phyloP scores from a whole-genome alignment of 1,284 basidiomycete species.

The Wallemia ichthyophaga region DNA sequence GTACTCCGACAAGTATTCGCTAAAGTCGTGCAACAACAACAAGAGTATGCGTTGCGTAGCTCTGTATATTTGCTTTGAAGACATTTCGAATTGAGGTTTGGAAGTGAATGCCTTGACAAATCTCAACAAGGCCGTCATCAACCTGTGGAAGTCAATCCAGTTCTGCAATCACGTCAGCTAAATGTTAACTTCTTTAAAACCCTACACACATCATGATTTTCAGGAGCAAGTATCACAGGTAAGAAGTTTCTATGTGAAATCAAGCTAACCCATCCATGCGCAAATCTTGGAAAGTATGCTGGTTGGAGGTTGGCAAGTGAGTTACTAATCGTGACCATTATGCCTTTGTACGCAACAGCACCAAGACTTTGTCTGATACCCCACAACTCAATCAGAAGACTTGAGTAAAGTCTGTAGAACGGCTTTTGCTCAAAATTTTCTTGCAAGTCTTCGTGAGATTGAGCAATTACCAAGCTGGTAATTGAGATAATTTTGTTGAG shows the following conservation, averaged over 20 bases:
- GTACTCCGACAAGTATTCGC: slow-evolving; percentile 87
- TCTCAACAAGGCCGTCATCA: slow-evolving; percentile 69
- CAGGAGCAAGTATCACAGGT: slow-evolving; percentile 64
- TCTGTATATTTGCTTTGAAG: slow-evolving; percentile 67
- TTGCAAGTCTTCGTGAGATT: slow-evolving; percentile 79
- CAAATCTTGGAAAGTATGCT: slow-evolving; percentile 85
- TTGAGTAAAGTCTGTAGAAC: slow-evolving; percentile 95
- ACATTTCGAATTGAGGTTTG: slow-evolving; percentile 42
- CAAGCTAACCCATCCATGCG: slow-evolving; percentile 91
- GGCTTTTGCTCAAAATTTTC: slow-evolving; percentile 82
- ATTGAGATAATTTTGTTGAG: slow-evolving; percentile 93
- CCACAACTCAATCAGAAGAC: slow-evolving; percentile 69
- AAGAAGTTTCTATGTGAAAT: slow-evolving; percentile 91
- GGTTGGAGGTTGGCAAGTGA: slow-evolving; percentile 89
- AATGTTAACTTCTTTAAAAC: slow-evolving; percentile 4
- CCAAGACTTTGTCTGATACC: slow-evolving; percentile 49
- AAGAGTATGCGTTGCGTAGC: slow-evolving; percentile 75
- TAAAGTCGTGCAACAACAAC: slow-evolving; percentile 91
- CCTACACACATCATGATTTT: slow-evolving; percentile 38
- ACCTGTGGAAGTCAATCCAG: slow-evolving; percentile 84
- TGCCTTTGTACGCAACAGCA: slow-evolving; percentile 51
- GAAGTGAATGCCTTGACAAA: slow-evolving; percentile 79
- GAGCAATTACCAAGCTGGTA: slow-evolving; percentile 78
- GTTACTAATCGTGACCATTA: slow-evolving; percentile 70
- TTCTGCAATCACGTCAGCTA: slow-evolving; percentile 22